Base-by-base conservation (phyloP, 2,329 filamentous ascomycete species). In the Fusarium begoniae region DNA sequence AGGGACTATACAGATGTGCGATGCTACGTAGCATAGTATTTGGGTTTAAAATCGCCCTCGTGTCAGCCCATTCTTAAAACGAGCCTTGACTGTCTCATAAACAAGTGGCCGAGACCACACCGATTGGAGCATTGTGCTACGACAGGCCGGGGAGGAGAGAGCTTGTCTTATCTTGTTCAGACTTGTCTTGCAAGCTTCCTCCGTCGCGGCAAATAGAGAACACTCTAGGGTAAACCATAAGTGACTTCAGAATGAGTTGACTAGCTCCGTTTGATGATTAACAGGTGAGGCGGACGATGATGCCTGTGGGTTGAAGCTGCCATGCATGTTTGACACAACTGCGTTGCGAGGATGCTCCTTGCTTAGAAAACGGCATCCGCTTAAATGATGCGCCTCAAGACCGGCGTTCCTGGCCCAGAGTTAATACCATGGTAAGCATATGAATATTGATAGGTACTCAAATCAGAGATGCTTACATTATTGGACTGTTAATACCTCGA, bases 1-100 rank as follows among this genome's bases (percentile, higher is more conserved):
- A 24, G 51, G 51, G 38, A 51, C 66, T 63, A 10, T 32, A 45
- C 20, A 44, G 13, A 53, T 28, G n/a, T 26, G 41, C 59, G 41
- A 65, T 70, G 67, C 41, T 72, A 74, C 63, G 51, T 40, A 41
- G 51, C 58, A 57, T 74, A 55, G 13, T 30, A 74, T 63, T 60
- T 44, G 32, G 30, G 30, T 45, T 35, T 22, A 41, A 45, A 24
- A 37, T 41, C 37, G 37, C 56, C 37, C 30, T 54, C n/a, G 26
- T 37, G 30, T 72, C 50, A 64, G 54, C 63, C 54, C 58, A 70
- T 70, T 50, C 22, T 65, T 28, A 28, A 48, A 43, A 50, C 38
- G 26, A 48, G 26, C 57, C 32, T 63, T 55, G 35, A 17, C 43
- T 51, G 41, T 47, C 26, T 63, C 26, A 20, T 47, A 22, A 18